Base-by-base conservation (phyloP, 306 rosid genomes). In the Cucumis hystrix region DNA sequence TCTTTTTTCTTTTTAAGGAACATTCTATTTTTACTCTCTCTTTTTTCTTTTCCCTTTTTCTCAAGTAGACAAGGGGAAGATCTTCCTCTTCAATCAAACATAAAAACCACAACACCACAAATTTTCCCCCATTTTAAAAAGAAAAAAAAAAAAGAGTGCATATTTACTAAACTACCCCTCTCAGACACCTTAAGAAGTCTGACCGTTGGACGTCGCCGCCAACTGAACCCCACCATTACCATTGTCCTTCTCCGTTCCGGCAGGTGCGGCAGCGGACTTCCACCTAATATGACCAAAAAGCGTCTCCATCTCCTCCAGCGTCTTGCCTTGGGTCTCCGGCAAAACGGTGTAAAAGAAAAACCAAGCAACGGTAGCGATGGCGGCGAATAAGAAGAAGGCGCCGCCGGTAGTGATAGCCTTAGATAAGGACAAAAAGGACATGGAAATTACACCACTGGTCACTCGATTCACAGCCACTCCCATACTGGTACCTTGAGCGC, bases 221-320 rank as follows among this genome's bases (percentile, higher is more conserved):
- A 85, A 52, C 75, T 85, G 89, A 35, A 85, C 52, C 35, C 21
- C 66, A 55, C 2, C 68, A 3, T 11, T 17, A 12, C 41, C 67
- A 30, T 14, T 33, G 2, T 33, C 11, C 21, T 63, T 63, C 21
- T 63, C 33, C 6, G 20, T 7, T 33, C 11, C 39, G 16, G 33
- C 39, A 5, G 37, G 5, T 4, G 41, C 66, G 1, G 65, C 21
- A 1, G 65, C 21, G 11, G 54, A 39, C 41, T 40, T 75, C 21
- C 52, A 21, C 3, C 57, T 1, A 1, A 85, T 59, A 16, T 79
- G 39, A 78, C 96, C 93, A 63, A 91, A 91, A 76, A 86, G 80
- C 28, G 80, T 87, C n/a, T 85, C 91, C 85, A 89, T 89, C 0
- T 87, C 91, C 45, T 91, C 96, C 0, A 91, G 89, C 5, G 93